Evolutionary conservation across 257 asterid species (phyloP), one percentile per base, ranked within the genome.

Genomic region (Rhazya stricta): DNA sequence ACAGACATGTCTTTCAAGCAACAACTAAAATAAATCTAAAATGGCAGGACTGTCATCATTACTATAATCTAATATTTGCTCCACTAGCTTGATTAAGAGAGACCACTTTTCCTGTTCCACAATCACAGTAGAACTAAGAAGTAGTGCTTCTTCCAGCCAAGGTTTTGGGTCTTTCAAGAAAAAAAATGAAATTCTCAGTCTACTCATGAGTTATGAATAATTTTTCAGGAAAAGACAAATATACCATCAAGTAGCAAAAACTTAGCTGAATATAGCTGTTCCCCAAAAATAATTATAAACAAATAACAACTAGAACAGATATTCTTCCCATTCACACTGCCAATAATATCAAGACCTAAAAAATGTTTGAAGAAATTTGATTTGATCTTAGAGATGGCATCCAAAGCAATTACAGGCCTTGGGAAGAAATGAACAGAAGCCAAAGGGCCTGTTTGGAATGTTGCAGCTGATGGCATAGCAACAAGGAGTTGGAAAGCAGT

Each of bases 361-460:
- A 58, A 73, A 54, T 67, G 25, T 76, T 46, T 66, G 45, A 60
- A 57, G 41, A 73, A 48, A 45, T 65, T 69, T 34, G 71, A 62
- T 57, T 63, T 61, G 32, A 25, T 42, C 72, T 75, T 72, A 86
- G 83, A 79, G 66, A 82, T 91, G 95, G 85, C 98, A 93, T 60
- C 89, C 87, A 78, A 90, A 83, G 86, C 97, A 91, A 83, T 86
- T 89, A 72, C 97, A 91, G 51, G 95, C 85, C 84, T 83, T 87
- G 83, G 96, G 97, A 77, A 91, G 87, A 88, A 91, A 91, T 48
- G 97, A 88, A 54, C 97, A 91, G 81, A 75, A 88, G 0, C 97
- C 97, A 79, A 91, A 91, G 81, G 97, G 97, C 85, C 93, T 86
- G 85, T 91, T 87, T 72, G 97, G 97, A 41, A 91, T 91, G 83